Evolutionary conservation across 352 stramenopile genomes (phyloP), one percentile per base, ranked within the genome.

Genomic region (Hyaloperonospora brassicae): DNA sequence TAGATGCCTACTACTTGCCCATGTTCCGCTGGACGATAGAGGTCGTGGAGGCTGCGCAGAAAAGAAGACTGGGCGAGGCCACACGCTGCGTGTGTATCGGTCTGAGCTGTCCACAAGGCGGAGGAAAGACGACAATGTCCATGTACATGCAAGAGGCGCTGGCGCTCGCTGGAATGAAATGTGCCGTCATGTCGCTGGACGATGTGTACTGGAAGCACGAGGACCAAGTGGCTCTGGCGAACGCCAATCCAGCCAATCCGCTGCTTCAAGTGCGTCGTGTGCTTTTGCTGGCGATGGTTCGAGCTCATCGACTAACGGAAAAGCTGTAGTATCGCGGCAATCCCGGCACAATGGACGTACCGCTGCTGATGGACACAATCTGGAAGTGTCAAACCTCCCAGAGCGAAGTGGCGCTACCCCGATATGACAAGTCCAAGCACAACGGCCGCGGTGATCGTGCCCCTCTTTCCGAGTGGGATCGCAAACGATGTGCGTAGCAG

Each of bases 81-180:
- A 58, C 59, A n/a, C 63, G 59, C 24, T 86, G 79, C 27, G 71
- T 91, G n/a, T 73, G 76, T 52, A 68, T 94, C 23, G 84, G 84
- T 1, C 55, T 94, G 17, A 94, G 79, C 54, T 90, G 81, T 59
- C 81, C 87, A 43, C 84, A 94, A 66, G 85, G 85, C 10, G 79
- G 83, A 7, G 85, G 85, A 21, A 95, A 93, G 58, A 95, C 85
- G 8, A 95, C 85, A 17, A 66, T 75, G n/a, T 81, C 70, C n/a
- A 64, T 68, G 36, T 76, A 87, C 47, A 68, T 95, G 24, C 67
- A 89, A 55, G 62, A 86, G 46, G 68, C 82, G 47, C 50, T 93
- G 21, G 38, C 58, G 24, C 42, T 73, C 21, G 63, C 63, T 25
- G 83, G 83, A 14, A 84, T 75, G 47, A 68, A 63, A 11, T 91